Conservation (phyloP, 805 yeast genomes). For the Debaryomyces castellii region DNA sequence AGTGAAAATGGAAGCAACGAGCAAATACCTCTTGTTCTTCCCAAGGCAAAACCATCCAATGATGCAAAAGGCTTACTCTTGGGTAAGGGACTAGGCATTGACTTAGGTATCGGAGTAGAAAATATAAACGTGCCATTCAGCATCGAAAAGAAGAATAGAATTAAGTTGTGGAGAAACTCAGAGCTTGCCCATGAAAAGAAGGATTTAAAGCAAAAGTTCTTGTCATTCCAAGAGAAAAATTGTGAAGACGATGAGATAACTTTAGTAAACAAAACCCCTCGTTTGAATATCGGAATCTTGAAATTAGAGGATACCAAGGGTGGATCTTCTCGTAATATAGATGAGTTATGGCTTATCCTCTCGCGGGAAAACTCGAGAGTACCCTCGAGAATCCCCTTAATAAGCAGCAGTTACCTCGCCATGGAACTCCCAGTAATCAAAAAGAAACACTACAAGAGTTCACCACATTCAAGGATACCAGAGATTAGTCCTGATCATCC, state of each 20-base stretch:
- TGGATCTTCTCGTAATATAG: neutral
- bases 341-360: slow-evolving; percentile 2
- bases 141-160: slow-evolving; percentile 28
- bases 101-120: slow-evolving; percentile 28
- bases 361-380: neutral
- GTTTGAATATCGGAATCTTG: neutral
- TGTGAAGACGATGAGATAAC: slow-evolving; percentile 15
- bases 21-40: neutral
- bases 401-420: slow-evolving; percentile 17
- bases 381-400: slow-evolving; percentile 25
- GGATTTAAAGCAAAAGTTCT: neutral
- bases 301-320: neutral
- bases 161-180: slow-evolving; percentile 18
- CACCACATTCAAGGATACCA: slow-evolving; percentile 23
- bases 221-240: neutral
- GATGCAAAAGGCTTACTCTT: neutral
- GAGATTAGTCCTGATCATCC: slow-evolving; percentile 29
- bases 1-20: neutral
- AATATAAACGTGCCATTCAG: slow-evolving; percentile 31
- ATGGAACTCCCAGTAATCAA: slow-evolving; percentile 23
- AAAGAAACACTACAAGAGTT: slow-evolving; percentile 12
- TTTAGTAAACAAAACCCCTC: slow-evolving; percentile 12
- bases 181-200: neutral
- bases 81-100: slow-evolving; percentile 27
- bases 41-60: neutral